These are phyloP conservation scores for Epichloe uncinata DNA, from an alignment of 2,329 filamentous ascomycete genomes.

Conservation along the genomic window DNA sequence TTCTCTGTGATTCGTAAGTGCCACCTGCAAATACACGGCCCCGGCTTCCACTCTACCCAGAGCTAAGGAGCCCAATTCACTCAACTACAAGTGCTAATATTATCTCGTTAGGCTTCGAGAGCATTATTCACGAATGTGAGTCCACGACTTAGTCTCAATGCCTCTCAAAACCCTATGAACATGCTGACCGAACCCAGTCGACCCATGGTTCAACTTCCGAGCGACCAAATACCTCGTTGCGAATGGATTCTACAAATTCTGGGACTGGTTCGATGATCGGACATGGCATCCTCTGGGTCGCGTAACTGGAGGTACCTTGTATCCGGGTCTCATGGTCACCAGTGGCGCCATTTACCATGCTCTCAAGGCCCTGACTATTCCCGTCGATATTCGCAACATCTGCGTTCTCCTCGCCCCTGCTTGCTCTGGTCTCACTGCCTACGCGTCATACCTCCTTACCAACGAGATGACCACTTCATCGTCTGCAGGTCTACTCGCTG, in stretches of 20 bases:
- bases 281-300: slow-evolving; percentile 98
- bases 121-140: slow-evolving; percentile 98
- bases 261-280: slow-evolving; percentile 99
- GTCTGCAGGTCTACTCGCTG: slow-evolving; percentile 87
- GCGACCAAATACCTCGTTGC: slow-evolving; percentile 95
- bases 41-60: not conserved
- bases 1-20: slow-evolving; percentile 94
- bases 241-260: slow-evolving; percentile 97
- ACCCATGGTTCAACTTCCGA: slow-evolving; percentile 99
- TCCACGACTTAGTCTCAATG: slow-evolving; percentile 15
- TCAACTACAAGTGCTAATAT: slow-evolving; percentile 18
- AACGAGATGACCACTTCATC: slow-evolving; percentile 95
- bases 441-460: slow-evolving; percentile 87
- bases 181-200: slow-evolving; percentile 48
- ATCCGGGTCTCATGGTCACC: slow-evolving; percentile 97
- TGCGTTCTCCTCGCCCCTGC: slow-evolving; percentile 91
- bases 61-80: not conserved
- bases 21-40: slow-evolving; percentile 1
- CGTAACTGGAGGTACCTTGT: slow-evolving; percentile 97
- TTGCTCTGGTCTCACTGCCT: slow-evolving; percentile 87
- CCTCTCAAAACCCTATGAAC: not conserved
- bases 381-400: slow-evolving; percentile 97
- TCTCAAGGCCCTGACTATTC: slow-evolving; percentile 76
- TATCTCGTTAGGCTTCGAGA: slow-evolving; percentile 64
- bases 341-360: slow-evolving; percentile 93